Percentiles rank a stretch among this genome's conserved stretches.
Evolutionary conservation across 2,329 filamentous ascomycete genomes (phyloP).

Genomic region (Blastomyces silverae): DNA sequence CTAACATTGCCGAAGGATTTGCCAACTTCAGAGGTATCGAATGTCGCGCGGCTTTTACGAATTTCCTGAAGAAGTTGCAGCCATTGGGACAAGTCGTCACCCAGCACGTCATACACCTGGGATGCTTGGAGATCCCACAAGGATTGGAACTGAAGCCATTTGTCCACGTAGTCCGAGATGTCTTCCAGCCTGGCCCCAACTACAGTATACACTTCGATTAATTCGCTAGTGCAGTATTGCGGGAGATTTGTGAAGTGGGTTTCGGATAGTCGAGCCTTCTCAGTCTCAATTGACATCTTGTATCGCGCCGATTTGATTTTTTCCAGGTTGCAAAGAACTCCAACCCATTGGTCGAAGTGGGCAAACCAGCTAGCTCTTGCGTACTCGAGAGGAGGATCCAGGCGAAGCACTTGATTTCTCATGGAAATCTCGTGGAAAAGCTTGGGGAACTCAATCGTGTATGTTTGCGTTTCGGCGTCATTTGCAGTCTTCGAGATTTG

Average conservation of each 20-base stretch:
- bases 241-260: conserved; percentile 76
- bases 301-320: conserved; percentile 95
- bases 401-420: conserved; percentile 94
- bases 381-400: conserved; percentile 87
- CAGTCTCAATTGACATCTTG: conserved; percentile 66
- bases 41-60: conserved; percentile 87
- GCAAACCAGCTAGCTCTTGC: conserved; percentile 89
- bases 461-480: conserved; percentile 29
- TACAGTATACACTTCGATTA: conserved; percentile 72
- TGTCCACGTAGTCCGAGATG: conserved; percentile 82
- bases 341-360: conserved; percentile 89
- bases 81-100: conserved; percentile 88
- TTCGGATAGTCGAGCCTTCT: conserved; percentile 36
- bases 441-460: conserved; percentile 39
- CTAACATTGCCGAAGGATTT: conserved; percentile 88
- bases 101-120: conserved; percentile 85
- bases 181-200: conserved; percentile 76
- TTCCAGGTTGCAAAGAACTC: conserved; percentile 81
- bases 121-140: conserved; percentile 96
- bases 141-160: conserved; percentile 98
- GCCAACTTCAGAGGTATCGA: conserved; percentile 93
- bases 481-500: conserved; percentile 20
- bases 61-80: conserved; percentile 95
- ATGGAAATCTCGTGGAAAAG: conserved; percentile 91
- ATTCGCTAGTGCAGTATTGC: conserved; percentile 68